Evolutionary conservation across 805 yeast genomes (phyloP).

Genomic region (Dipodascus albidus): DNA sequence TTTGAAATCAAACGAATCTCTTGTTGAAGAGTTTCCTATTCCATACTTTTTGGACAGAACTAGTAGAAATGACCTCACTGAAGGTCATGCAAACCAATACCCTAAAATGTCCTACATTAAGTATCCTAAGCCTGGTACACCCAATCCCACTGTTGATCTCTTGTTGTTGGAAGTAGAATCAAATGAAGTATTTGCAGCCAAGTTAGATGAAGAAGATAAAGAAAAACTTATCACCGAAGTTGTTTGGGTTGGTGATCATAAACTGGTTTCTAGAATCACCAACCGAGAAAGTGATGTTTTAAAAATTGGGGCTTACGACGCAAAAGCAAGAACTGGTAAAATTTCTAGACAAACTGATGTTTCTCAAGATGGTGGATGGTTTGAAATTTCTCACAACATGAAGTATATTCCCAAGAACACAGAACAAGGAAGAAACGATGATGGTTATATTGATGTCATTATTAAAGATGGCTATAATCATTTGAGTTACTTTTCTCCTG

Average conservation of each 20-base stretch:
- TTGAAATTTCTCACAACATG: slow-evolving; percentile 61
- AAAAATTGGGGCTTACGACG: slow-evolving; percentile 44
- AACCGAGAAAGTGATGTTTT: slow-evolving; percentile 58
- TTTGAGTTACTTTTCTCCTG: slow-evolving; percentile 74
- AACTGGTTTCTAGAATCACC: slow-evolving; percentile 44
- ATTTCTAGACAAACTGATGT: slow-evolving; percentile 39
- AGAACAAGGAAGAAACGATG: slow-evolving; percentile 31
- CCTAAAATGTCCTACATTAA: slow-evolving; percentile 52
- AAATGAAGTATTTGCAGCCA: slow-evolving; percentile 17
- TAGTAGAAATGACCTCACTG: slow-evolving; percentile 20
- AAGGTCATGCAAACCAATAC: slow-evolving; percentile 37
- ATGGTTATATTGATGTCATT: slow-evolving; percentile 73
- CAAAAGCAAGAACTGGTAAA: slow-evolving; percentile 25
- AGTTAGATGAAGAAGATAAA: slow-evolving; percentile 30
- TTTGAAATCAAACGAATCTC: slow-evolving; percentile 59
- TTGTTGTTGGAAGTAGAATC: slow-evolving; percentile 32
- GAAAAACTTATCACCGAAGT: slow-evolving; percentile 54
- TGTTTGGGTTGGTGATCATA: slow-evolving; percentile 50
- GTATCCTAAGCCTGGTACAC: slow-evolving; percentile 77
- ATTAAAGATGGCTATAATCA: slow-evolving; percentile 46
- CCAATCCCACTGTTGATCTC: slow-evolving; percentile 57
- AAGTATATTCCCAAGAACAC: slow-evolving; percentile 42
- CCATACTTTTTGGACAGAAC: slow-evolving; percentile 54
- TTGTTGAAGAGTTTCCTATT: slow-evolving; percentile 60
- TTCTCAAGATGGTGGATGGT: slow-evolving; percentile 51